A percentile compares a stretch with the other conserved stretches of the same genome.
phyloP scores from a whole-genome alignment of 345 rosid species.

The Lumnitzera littorea region DNA sequence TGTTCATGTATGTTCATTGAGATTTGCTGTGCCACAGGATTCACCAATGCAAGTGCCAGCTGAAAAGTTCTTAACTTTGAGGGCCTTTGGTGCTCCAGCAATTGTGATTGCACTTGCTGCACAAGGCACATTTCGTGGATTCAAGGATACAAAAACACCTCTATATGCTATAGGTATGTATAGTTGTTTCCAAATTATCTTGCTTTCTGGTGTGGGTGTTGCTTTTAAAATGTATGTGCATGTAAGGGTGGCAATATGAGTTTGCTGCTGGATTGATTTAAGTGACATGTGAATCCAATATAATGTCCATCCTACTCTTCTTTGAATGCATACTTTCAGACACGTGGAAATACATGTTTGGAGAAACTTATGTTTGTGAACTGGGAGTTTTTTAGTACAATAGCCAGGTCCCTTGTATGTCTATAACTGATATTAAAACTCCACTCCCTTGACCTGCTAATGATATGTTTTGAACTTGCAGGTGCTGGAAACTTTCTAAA shows the following conservation, averaged over 20 bases:
- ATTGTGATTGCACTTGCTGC: constrained; percentile 93
- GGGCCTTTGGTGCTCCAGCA: constrained; percentile 92
- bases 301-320: no score
- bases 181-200: constrained; percentile 10
- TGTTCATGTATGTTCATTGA: background rate
- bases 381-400: no score
- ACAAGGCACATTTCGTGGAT: constrained; percentile 92
- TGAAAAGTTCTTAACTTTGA: constrained; percentile 63
- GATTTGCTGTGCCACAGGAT: constrained; percentile 41
- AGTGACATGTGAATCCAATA: no score
- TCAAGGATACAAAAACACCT: constrained; percentile 89
- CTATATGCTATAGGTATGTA: constrained; percentile 87
- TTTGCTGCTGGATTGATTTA: no score
- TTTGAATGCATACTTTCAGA: no score
- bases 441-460: background rate
- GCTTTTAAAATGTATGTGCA: no score
- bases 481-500: constrained; percentile 78
- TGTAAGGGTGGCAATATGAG: no score
- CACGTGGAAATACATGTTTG: no score
- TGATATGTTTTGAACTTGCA: constrained; percentile 23
- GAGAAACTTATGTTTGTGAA: no score
- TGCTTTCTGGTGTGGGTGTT: background rate
- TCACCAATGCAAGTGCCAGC: constrained; percentile 86
- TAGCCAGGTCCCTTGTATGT: no score
- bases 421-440: background rate